Percentiles rank a stretch among this genome's conserved stretches.
Evolutionary conservation across 768 basidiomycete genomes (phyloP).

Genomic region (Gautieria morchelliformis): DNA sequence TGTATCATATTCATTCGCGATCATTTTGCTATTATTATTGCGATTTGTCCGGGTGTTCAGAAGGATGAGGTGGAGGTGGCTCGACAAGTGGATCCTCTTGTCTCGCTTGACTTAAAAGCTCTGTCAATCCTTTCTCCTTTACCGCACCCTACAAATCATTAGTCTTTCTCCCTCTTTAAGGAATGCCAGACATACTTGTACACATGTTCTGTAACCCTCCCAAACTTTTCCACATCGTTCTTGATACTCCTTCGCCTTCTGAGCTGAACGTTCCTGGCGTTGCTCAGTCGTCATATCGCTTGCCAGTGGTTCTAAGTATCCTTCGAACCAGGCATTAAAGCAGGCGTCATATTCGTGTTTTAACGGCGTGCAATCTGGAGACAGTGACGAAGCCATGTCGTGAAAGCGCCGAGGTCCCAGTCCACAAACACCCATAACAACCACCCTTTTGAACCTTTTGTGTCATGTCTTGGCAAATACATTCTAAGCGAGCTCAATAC

Average conservation of each 20-base stretch:
- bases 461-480: no score
- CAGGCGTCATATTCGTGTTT: constrained; percentile 88
- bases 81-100: constrained; percentile 65
- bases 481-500: no score
- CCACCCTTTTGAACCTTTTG: background rate
- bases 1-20: background rate
- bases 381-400: constrained; percentile 70
- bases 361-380: constrained; percentile 77
- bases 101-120: constrained; percentile 68
- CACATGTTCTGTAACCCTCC: constrained; percentile 69
- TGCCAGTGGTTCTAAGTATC: constrained; percentile 78
- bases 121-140: constrained; percentile 66
- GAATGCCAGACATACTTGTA: constrained; percentile 50
- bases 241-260: constrained; percentile 85
- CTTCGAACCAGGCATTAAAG: constrained; percentile 98
- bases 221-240: constrained; percentile 76
- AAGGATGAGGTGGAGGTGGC: constrained; percentile 40
- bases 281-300: constrained; percentile 27
- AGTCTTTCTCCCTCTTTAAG: background rate
- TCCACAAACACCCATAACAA: background rate
- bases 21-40: background rate
- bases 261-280: constrained; percentile 53
- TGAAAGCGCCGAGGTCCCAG: background rate
- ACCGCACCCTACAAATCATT: constrained; percentile 53
- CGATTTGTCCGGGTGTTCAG: background rate